A percentile compares a stretch with the other conserved stretches of the same genome.
Evolutionary conservation across 2,329 filamentous ascomycete genomes (phyloP).

Genomic region (Periconia digitata): DNA sequence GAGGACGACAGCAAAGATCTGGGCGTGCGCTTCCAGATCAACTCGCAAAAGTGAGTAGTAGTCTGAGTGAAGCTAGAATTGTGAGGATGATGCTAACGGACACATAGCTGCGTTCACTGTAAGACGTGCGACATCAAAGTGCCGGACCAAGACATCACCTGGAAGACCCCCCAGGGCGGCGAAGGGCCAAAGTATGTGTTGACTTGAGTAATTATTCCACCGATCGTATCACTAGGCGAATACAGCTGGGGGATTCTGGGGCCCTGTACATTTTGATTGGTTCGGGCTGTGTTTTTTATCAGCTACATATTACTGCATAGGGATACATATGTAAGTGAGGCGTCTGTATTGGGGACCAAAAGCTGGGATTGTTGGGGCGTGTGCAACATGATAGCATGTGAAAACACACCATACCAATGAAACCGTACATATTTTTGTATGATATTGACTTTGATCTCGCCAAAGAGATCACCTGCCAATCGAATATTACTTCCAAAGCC

Average conservation of each 20-base stretch:
- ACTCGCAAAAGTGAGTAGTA: conserved; percentile 84
- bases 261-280: background rate
- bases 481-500: no score
- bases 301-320: background rate
- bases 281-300: no score
- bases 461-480: no score
- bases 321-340: background rate
- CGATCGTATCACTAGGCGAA: no score
- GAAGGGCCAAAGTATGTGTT: conserved; percentile 69
- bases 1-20: conserved; percentile 85
- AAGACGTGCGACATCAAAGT: conserved; percentile 99
- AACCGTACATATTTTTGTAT: no score
- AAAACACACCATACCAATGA: no score
- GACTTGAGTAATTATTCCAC: no score
- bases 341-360: background rate
- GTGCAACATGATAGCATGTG: no score
- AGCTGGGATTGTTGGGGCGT: background rate
- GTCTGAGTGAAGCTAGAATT: background rate
- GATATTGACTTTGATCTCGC: no score
- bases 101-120: conserved; percentile 88
- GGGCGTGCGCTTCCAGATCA: conserved; percentile 96
- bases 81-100: conserved; percentile 27
- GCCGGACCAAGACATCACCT: conserved; percentile 95
- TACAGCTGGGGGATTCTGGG: no score
- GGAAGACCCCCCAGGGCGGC: conserved; percentile 83